Base-by-base conservation (phyloP, 306 rosid species). In the Casuarina cunninghamiana region DNA sequence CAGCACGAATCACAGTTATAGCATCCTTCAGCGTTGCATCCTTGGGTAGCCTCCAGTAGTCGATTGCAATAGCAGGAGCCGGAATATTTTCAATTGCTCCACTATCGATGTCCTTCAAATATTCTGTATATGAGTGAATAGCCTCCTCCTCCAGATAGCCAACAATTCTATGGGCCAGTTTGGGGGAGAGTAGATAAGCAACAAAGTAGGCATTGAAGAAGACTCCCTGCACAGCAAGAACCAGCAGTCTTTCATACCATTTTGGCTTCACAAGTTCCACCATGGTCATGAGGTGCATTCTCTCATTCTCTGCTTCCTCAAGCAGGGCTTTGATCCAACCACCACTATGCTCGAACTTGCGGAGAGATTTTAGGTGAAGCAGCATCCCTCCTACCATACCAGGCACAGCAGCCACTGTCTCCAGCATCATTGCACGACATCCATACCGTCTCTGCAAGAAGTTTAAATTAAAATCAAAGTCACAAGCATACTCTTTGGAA, bases 331-430 rank as follows among this genome's bases (percentile, higher is more conserved):
- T 91, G 84, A 91, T 77, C 94, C 97, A 91, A 10, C 97, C 94
- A 0, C 94, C 94, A 32, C 88, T 86, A 26, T 91, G 94, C 73
- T 91, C 82, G 69, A 89, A 89, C 84, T 77, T 85, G 19, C 94
- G 79, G 16, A 91, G 90, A 5, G 94, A 89, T 43, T 83, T 86
- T 8, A 91, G 53, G 78, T 91, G 97, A 16, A 91, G 82, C 46
- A 91, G 78, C 87, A 89, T 90, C 67, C 97, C 97, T 85, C 91
- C 97, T 5, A 89, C 97, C 93, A 91, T 89, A 66, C 97, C 97
- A 0, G 97, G 97, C 9, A 91, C 97, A 1, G 72, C 97, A 2
- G 97, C 97, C 21, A 91, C 89, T 13, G 97, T 91, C 84, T 91
- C 97, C 77, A 91, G 78, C 97, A 91, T 91, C 94, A 91, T 91